Evolutionary conservation across 495 filamentous ascomycete genomes (phyloP).

Genomic region (Lasiosphaeris hirsuta): DNA sequence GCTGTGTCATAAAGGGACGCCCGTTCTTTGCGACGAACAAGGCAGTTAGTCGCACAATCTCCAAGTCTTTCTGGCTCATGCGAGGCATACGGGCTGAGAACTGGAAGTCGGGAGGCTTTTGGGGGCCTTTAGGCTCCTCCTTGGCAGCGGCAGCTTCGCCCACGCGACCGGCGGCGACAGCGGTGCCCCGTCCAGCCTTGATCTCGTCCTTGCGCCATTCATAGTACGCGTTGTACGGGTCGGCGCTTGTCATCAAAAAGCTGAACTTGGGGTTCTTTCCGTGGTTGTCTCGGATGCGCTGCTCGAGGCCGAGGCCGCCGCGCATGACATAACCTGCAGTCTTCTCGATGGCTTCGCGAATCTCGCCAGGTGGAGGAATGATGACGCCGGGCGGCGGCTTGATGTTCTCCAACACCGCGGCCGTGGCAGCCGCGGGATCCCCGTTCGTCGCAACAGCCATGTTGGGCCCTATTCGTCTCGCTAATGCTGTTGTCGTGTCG

Average conservation of each 20-base stretch:
- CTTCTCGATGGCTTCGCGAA: constrained; percentile 77
- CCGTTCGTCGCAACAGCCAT: constrained; percentile 57
- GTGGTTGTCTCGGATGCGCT: constrained; percentile 84
- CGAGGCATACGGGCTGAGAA: constrained; percentile 98
- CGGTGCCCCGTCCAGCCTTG: constrained; percentile 74
- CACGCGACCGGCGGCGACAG: constrained; percentile 71
- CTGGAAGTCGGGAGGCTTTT: constrained; percentile 82
- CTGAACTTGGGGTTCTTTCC: constrained; percentile 85
- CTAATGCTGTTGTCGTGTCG: not conserved
- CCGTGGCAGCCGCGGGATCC: constrained; percentile 41
- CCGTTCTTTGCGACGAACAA: constrained; percentile 89
- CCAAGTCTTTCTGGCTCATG: constrained; percentile 92
- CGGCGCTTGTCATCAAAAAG: constrained; percentile 70
- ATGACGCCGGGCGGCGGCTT: constrained; percentile 81
- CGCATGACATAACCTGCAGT: constrained; percentile 92
- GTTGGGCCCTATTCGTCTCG: constrained; percentile 14
- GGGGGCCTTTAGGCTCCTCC: constrained; percentile 76
- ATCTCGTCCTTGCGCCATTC: constrained; percentile 86
- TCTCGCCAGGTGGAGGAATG: constrained; percentile 73
- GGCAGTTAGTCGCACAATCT: constrained; percentile 86
- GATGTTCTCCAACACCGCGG: constrained; percentile 49
- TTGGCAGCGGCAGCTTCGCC: constrained; percentile 54
- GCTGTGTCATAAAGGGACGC: constrained; percentile 79
- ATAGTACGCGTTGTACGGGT: constrained; percentile 87
- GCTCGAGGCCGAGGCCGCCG: constrained; percentile 80